Percentiles rank a stretch among this genome's conserved stretches.
Conservation (phyloP, 2,329 filamentous ascomycete genomes). For the Alternaria novae-zelandiae region DNA sequence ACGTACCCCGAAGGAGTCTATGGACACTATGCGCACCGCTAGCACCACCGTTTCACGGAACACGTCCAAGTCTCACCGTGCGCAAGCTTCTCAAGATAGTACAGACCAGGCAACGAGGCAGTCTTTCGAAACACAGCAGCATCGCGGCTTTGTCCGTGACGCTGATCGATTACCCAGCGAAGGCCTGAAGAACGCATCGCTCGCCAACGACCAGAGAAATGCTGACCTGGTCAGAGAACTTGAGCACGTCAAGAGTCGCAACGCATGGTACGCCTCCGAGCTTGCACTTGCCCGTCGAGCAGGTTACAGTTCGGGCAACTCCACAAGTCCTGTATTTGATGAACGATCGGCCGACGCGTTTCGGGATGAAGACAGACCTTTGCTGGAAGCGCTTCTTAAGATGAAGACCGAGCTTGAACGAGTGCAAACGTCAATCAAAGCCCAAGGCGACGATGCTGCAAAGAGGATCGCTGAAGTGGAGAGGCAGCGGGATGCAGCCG, state of each 20-base stretch:
- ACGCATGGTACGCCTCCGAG: slow-evolving; percentile 97
- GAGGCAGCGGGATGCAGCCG: slow-evolving; percentile 90
- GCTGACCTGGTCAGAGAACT: slow-evolving; percentile 84
- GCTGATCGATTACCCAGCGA: slow-evolving; percentile 59
- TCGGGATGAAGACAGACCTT: slow-evolving; percentile 86
- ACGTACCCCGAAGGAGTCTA: slow-evolving; percentile 43
- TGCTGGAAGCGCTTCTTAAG: slow-evolving; percentile 88
- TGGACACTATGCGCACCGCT: slow-evolving; percentile 43
- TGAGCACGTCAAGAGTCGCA: slow-evolving; percentile 81
- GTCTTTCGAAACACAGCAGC: slow-evolving; percentile 41
- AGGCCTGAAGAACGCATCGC: slow-evolving; percentile 66
- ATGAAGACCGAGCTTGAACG: slow-evolving; percentile 90
- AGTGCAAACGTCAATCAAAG: slow-evolving; percentile 87
- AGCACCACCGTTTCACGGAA: slow-evolving; percentile 43
- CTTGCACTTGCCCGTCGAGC: slow-evolving; percentile 88
- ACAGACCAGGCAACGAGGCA: slow-evolving; percentile 43
- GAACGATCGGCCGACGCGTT: slow-evolving; percentile 79
- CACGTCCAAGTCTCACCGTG: slow-evolving; percentile 56
- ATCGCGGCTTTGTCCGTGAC: slow-evolving; percentile 40
- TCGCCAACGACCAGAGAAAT: slow-evolving; percentile 65
- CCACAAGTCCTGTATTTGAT: slow-evolving; percentile 76
- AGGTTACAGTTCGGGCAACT: slow-evolving; percentile 78
- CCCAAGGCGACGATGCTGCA: slow-evolving; percentile 83
- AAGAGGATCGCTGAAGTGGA: slow-evolving; percentile 93
- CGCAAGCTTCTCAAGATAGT: slow-evolving; percentile 68